These are phyloP conservation scores for Daldinia decipiens DNA, from an alignment of 495 filamentous ascomycete species.

Conservation along the genomic window DNA sequence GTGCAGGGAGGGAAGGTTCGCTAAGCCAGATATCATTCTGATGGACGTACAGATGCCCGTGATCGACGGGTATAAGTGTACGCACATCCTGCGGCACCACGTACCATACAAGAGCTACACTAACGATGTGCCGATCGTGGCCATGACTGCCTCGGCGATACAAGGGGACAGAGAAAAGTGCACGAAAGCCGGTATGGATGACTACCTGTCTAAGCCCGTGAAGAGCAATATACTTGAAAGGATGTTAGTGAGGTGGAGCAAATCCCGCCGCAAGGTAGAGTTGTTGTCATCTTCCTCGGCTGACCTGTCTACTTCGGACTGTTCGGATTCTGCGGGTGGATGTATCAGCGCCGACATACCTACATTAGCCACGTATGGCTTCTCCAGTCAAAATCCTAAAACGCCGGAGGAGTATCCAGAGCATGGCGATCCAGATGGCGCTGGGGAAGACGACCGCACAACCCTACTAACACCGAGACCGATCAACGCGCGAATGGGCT, in stretches of 20 bases:
- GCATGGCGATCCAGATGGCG: constrained; percentile 11
- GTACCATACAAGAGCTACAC: constrained; percentile 63
- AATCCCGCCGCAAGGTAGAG: constrained; percentile 28
- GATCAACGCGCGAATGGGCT: constrained; percentile 25
- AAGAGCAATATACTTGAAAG: constrained; percentile 73
- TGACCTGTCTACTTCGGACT: constrained; percentile 39
- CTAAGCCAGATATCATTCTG: constrained; percentile 77
- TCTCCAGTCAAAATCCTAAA: constrained; percentile 19
- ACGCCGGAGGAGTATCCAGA: constrained; percentile 23
- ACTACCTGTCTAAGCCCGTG: constrained; percentile 84
- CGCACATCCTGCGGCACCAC: constrained; percentile 73
- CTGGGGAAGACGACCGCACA: constrained; percentile 27
- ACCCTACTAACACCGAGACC: constrained; percentile 48
- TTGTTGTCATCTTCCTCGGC: constrained; percentile 32
- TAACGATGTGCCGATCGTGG: constrained; percentile 74
- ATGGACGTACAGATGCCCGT: constrained; percentile 92
- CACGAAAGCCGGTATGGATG: constrained; percentile 80
- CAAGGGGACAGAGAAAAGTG: constrained; percentile 85
- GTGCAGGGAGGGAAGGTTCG: constrained; percentile 50
- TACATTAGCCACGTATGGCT: constrained; percentile 23
- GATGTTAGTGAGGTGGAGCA: constrained; percentile 64
- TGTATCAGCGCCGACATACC: constrained; percentile 49
- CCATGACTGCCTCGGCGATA: constrained; percentile 84
- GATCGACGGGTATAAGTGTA: constrained; percentile 81
- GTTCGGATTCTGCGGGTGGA: constrained; percentile 47